Conservation (phyloP, 768 basidiomycete genomes). For the Porphyrellus cyaneotinctus region DNA sequence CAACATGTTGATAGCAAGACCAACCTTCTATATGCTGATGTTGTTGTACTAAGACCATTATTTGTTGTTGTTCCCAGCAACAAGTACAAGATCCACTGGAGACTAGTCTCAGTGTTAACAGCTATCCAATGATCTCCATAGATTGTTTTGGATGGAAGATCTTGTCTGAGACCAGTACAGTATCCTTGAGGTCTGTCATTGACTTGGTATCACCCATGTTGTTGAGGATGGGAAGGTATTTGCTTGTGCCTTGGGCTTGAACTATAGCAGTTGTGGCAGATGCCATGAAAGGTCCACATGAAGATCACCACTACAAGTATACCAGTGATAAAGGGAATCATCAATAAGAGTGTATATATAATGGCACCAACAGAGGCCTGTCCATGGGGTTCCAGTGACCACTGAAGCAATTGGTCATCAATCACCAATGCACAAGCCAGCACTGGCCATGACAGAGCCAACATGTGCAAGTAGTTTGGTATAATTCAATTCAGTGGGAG, state of each 20-base stretch:
- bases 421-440: conserved; percentile 83
- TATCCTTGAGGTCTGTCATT: conserved; percentile 65
- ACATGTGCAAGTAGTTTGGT: conserved; percentile 87
- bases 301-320: conserved; percentile 79
- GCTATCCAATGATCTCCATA: conserved; percentile 81
- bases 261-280: conserved; percentile 91
- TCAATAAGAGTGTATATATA: conserved; percentile 79
- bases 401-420: conserved; percentile 71
- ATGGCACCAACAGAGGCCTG: conserved; percentile 75
- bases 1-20: too few species aligned
- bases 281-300: conserved; percentile 96
- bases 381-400: conserved; percentile 80
- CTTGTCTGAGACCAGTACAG: conserved; percentile 62
- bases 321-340: conserved; percentile 84
- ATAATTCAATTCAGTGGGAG: conserved; percentile 84
- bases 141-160: conserved; percentile 58
- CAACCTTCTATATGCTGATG: too few species aligned
- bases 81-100: too few species aligned
- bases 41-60: too few species aligned
- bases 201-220: conserved; percentile 59
- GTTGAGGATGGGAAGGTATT: conserved; percentile 88
- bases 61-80: too few species aligned
- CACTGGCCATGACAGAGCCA: conserved; percentile 83
- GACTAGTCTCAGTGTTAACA: too few species aligned
- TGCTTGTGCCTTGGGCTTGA: conserved; percentile 65